phyloP scores from a whole-genome alignment of 495 filamentous ascomycete genomes.

The Penicillium antarcticum region DNA sequence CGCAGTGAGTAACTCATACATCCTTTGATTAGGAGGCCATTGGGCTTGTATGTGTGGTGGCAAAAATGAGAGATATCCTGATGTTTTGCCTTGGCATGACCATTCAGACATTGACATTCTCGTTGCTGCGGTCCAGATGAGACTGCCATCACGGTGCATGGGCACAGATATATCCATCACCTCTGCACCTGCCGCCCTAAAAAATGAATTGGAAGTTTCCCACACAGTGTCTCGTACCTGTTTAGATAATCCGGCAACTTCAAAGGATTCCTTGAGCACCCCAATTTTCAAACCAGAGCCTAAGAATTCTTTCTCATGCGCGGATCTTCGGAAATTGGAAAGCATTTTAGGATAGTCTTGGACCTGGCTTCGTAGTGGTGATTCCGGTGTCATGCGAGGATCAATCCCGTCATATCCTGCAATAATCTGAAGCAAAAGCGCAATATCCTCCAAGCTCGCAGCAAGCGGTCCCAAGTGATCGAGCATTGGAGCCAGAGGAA shows the following conservation, averaged over 20 bases:
- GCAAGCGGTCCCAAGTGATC: conserved; percentile 52
- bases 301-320: conserved; percentile 27
- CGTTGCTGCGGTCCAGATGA: conserved; percentile 47
- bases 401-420: conserved; percentile 55
- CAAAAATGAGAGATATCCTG: conserved; percentile 23
- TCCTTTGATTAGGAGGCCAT: conserved; percentile 27
- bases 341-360: conserved; percentile 13
- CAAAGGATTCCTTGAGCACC: conserved; percentile 45
- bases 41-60: conserved; percentile 17
- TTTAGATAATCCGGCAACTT: conserved; percentile 34
- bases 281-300: conserved; percentile 37
- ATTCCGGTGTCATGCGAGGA: conserved; percentile 43
- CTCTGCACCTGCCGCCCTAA: conserved; percentile 44
- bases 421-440: conserved; percentile 48
- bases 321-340: conserved; percentile 21
- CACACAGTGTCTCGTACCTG: conserved; percentile 39
- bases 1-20: conserved; percentile 29
- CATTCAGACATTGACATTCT: conserved; percentile 30
- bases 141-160: conserved; percentile 38
- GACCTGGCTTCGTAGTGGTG: conserved; percentile 31
- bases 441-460: conserved; percentile 46
- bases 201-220: conserved; percentile 32
- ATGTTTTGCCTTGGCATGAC: conserved; percentile 26
- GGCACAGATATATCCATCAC: conserved; percentile 51
- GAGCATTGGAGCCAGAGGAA: conserved; percentile 36